A percentile compares a stretch with the other conserved stretches of the same genome.
phyloP scores from a whole-genome alignment of 2,329 filamentous ascomycete genomes.

The Ramularia collo-cygni region DNA sequence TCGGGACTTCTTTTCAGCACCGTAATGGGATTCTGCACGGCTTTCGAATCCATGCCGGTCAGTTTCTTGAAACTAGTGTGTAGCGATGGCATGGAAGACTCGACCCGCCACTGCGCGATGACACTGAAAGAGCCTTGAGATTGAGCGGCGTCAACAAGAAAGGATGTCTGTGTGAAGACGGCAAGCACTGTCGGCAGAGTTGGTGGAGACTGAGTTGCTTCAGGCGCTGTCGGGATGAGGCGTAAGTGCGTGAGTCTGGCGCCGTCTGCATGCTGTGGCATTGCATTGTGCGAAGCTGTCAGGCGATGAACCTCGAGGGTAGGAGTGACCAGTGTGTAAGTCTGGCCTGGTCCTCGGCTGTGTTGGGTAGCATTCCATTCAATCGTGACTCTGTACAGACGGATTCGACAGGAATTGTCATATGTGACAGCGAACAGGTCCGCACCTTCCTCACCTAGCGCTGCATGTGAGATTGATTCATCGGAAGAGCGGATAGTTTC shows the following conservation, averaged over 20 bases:
- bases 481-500: constrained; percentile 33
- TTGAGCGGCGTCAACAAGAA: constrained; percentile 39
- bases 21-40: constrained; percentile 26
- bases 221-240: constrained; percentile 44
- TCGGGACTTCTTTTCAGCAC: constrained; percentile 61
- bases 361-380: constrained; percentile 57
- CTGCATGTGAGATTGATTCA: constrained; percentile 72
- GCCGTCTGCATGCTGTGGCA: constrained; percentile 22
- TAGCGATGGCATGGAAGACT: constrained; percentile 37
- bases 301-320: constrained; percentile 24
- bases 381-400: constrained; percentile 65
- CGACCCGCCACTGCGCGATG: constrained; percentile 75
- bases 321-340: constrained; percentile 22
- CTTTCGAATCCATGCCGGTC: constrained; percentile 17
- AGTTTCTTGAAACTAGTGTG: constrained; percentile 33
- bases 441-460: constrained; percentile 51
- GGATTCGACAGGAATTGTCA: constrained; percentile 64
- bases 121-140: constrained; percentile 64
- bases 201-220: constrained; percentile 46
- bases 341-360: constrained; percentile 27
- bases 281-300: constrained; percentile 20
- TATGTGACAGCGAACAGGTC: constrained; percentile 60
- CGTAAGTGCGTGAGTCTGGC: constrained; percentile 23
- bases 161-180: constrained; percentile 55
- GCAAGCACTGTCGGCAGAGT: constrained; percentile 54